Evolutionary conservation across 169 alveolate genomes (phyloP).

Genomic region (Plasmodium knowlesi): DNA sequence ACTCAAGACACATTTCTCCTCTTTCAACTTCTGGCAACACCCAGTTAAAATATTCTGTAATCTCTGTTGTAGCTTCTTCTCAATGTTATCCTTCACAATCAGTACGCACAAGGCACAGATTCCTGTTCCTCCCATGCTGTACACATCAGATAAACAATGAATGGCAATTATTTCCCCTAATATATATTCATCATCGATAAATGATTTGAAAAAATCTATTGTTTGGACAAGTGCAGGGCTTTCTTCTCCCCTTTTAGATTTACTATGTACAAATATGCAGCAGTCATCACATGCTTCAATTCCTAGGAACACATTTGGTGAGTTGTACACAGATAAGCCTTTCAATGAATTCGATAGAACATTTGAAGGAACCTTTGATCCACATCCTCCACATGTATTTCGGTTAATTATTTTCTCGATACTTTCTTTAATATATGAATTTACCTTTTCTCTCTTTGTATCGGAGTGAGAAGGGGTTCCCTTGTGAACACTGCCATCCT

Average conservation of each 20-base stretch:
- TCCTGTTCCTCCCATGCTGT: slow-evolving; percentile 76
- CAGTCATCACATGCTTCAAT: slow-evolving; percentile 75
- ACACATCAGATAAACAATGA: slow-evolving; percentile 72
- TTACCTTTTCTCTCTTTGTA: slow-evolving; percentile 1
- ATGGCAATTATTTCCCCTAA: slow-evolving; percentile 71
- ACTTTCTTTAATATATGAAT: slow-evolving; percentile 69
- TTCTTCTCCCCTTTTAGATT: slow-evolving; percentile 34
- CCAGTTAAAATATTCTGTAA: slow-evolving; percentile 72
- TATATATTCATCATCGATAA: slow-evolving; percentile 75
- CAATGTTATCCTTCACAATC: slow-evolving; percentile 73
- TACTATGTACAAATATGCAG: slow-evolving; percentile 73
- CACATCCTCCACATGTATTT: slow-evolving; percentile 76
- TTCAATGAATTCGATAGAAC: slow-evolving; percentile 64
- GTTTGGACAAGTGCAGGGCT: slow-evolving; percentile 76
- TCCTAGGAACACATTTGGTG: slow-evolving; percentile 70
- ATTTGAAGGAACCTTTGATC: slow-evolving; percentile 75
- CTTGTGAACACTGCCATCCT: background rate
- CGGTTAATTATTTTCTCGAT: slow-evolving; percentile 71
- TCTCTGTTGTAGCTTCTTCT: slow-evolving; percentile 67
- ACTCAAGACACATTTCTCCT: slow-evolving; percentile 74
- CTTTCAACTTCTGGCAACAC: slow-evolving; percentile 67
- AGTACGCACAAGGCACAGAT: slow-evolving; percentile 71
- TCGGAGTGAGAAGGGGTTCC: background rate
- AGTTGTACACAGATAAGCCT: slow-evolving; percentile 27
- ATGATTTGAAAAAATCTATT: slow-evolving; percentile 70